Evolutionary conservation across 768 basidiomycete genomes (phyloP), one percentile per base, ranked within the genome.

Genomic region (Lactarius pseudohatsudake): DNA sequence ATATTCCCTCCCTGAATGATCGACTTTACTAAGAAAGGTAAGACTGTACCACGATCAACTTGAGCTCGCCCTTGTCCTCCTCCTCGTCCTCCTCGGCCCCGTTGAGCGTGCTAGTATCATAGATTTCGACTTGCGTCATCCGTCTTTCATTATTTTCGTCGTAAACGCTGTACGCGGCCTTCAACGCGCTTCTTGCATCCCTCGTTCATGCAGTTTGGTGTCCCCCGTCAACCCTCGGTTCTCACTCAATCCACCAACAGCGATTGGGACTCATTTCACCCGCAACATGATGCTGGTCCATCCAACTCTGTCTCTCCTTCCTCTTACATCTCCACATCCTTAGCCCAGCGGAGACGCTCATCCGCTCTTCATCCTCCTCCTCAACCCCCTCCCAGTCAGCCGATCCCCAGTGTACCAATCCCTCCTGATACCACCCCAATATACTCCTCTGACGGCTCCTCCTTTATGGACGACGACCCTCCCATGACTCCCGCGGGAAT

Each of bases 311-410:
- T 71, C 18, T 66, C 79, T 32, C 70, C 72, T 26, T 73, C 78
- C 3, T 68, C 76, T 22, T 71, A 81, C 68, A 22, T 63, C 50
- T 73, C 64, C 64, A 60, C 64, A 32, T 75, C 72, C 40, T 40
- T 69, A 28, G 60, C 69, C 54, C 81, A 83, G 67, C 85, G 89
- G 63, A 86, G 90, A 61, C 89, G 90, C 71, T 91, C 89, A 30
- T 85, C 86, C 62, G 86, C 84, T 64, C 82, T 85, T 15, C 82
- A 85, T 72, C 79, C 80, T 30, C 84, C 88, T 55, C 89, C 90
- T 7, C 84, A 87, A 45, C 90, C 90, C 22, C 90, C 90, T 53
- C 90, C 90, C 26, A 85, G 80, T 72, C 83, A 86, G 71, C 90
- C 90, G 58, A 91, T 92, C 65, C 90, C 90, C 59, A 86, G 80